Base-by-base conservation (phyloP, 768 basidiomycete genomes). In the Coprinopsis strossmayeri region DNA sequence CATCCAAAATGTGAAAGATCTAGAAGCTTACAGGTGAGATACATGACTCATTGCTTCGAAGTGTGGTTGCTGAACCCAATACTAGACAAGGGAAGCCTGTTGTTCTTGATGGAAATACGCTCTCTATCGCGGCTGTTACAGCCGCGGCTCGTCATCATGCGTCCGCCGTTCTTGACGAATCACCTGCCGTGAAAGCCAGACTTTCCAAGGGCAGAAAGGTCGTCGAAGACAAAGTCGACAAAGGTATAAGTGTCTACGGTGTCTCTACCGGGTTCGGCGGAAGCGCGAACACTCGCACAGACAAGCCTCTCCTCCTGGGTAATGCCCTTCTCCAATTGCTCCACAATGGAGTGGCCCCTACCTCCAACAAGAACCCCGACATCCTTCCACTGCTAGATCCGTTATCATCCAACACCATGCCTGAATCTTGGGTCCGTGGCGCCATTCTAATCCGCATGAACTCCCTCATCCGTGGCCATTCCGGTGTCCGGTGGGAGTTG, bases 401-500 rank as follows among this genome's bases (percentile, higher is more conserved):
- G 1, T 62, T 84, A 11, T 65, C 75, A 10, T 77, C 81, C 10
- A 76, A 77, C 25, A 80, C 76, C 51, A 91, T 93, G 87, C 90
- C 91, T 3, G 83, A 87, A 51, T 70, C 87, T 1, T 91, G 91
- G 87, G 89, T 91, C 26, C 82, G 91, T 46, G 91, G 85, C 11
- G 88, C 91, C 1, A 90, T 93, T 58, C 66, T 91, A 9, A 74
- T 94, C 56, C 87, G 91, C 55, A 84, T 89, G 74, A 94, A 93
- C 65, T 91, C 88, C 3, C 78, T 94, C 35, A 81, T 91, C 46
- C 83, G 91, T 4, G 91, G 90, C 0, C 91, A 93, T 66, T 91
- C 88, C 18, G 91, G 87, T 27, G 81, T 94, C 11, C 78, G 90
- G 30, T 82, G 82, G 77, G 80, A 84, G 52, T 77, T 93, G 43